These are phyloP conservation scores for Trypanosoma rangeli DNA, from an alignment of 208 protist species.

Conservation along the genomic window DNA sequence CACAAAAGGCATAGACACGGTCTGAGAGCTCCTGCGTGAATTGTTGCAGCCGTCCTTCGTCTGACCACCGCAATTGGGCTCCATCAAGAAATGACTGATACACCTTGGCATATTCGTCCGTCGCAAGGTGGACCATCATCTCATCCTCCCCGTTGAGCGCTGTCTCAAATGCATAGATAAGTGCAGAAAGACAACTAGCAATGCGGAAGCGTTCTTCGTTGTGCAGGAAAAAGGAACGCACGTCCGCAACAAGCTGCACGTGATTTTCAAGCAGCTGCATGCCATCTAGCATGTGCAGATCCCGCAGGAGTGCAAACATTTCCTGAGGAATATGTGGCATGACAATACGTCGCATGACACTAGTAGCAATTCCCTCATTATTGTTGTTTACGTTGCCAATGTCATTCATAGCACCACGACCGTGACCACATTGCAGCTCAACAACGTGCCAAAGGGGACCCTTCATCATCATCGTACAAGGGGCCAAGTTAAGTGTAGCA, in stretches of 20 bases:
- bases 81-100: conserved; percentile 60
- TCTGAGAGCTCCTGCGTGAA: conserved; percentile 65
- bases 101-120: conserved; percentile 72
- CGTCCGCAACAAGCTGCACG: conserved; percentile 18
- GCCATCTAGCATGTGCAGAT: conserved; percentile 72
- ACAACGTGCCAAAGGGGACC: conserved; percentile 48
- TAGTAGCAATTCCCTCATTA: conserved; percentile 4
- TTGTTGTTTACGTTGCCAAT: conserved; percentile 1
- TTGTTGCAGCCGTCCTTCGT: conserved; percentile 47
- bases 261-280: conserved; percentile 30
- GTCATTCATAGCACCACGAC: background rate
- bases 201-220: conserved; percentile 74
- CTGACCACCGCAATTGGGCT: conserved; percentile 59
- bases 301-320: conserved; percentile 31
- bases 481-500: conserved; percentile 19
- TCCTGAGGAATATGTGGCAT: conserved; percentile 29
- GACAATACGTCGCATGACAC: conserved; percentile 1
- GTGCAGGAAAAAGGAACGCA: conserved; percentile 44
- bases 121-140: conserved; percentile 69
- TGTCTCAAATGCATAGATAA: conserved; percentile 72
- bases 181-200: conserved; percentile 61
- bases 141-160: conserved; percentile 74
- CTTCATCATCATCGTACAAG: conserved; percentile 31
- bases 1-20: conserved; percentile 56
- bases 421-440: conserved; percentile 5